Conservation (phyloP, 768 basidiomycete genomes). For the Suillus spraguei region DNA sequence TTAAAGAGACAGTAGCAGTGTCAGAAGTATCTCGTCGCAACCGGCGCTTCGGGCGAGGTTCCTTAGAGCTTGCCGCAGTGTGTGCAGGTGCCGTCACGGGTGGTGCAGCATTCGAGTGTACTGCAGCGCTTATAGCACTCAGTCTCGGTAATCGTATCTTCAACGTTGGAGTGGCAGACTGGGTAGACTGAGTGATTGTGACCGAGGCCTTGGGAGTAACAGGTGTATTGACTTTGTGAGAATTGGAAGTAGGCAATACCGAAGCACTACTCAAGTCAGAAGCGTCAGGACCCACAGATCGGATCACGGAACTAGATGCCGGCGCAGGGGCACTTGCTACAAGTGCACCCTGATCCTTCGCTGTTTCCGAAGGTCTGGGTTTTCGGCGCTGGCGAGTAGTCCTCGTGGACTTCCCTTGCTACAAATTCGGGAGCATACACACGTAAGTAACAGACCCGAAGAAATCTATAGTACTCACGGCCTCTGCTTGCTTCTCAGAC, state of each 20-base stretch:
- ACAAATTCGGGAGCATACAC: slow-evolving; percentile 10
- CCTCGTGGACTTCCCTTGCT: slow-evolving; percentile 19
- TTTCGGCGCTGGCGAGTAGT: slow-evolving; percentile 28
- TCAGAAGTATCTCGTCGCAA: slow-evolving; percentile 26
- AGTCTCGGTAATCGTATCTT: slow-evolving; percentile 37
- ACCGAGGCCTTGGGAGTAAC: slow-evolving; percentile 36
- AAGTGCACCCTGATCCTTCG: slow-evolving; percentile 17
- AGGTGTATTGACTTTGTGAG: slow-evolving; percentile 21
- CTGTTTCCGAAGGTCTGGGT: slow-evolving; percentile 19
- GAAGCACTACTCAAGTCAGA: not conserved
- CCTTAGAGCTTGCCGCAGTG: slow-evolving; percentile 22
- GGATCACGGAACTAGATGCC: slow-evolving; percentile 14
- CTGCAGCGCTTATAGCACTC: slow-evolving; percentile 30
- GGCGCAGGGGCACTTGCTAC: slow-evolving; percentile 16
- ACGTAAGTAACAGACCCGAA: slow-evolving; percentile 2
- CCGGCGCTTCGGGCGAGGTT: slow-evolving; percentile 31
- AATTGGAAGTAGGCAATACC: not conserved
- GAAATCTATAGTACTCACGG: slow-evolving; percentile 20
- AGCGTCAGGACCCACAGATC: slow-evolving; percentile 1
- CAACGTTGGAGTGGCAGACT: slow-evolving; percentile 36
- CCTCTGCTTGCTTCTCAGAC: slow-evolving; percentile 3
- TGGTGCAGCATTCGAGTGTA: slow-evolving; percentile 23
- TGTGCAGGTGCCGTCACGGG: slow-evolving; percentile 26
- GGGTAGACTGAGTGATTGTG: slow-evolving; percentile 34
- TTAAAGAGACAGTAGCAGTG: slow-evolving; percentile 33